These are phyloP conservation scores for Fusarium sacchari DNA, from an alignment of 2,329 filamentous ascomycete species.

Conservation along the genomic window DNA sequence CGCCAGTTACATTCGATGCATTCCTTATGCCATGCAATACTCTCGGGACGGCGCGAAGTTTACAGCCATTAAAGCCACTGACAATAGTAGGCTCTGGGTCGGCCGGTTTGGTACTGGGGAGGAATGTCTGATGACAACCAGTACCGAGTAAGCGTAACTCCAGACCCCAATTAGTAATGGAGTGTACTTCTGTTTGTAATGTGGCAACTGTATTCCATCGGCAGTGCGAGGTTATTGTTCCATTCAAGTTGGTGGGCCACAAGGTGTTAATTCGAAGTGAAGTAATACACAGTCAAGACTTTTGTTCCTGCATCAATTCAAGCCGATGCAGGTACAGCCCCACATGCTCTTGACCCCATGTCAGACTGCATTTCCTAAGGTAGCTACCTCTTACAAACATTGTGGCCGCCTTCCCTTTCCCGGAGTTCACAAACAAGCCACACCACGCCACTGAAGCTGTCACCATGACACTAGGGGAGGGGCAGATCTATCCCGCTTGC, in stretches of 20 bases:
- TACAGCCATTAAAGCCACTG: conserved; percentile 23
- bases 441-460: conserved; percentile 15
- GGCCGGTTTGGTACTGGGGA: conserved; percentile 7
- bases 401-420: conserved; percentile 15
- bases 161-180: not conserved
- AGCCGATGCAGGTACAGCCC: conserved; percentile 1
- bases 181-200: not conserved
- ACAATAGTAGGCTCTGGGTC: not conserved
- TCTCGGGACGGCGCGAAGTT: conserved; percentile 20
- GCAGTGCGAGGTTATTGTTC: not conserved
- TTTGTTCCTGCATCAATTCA: not conserved
- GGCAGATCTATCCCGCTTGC: conserved; percentile 18
- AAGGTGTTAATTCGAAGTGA: not conserved
- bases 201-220: not conserved
- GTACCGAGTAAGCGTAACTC: not conserved
- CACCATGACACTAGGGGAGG: conserved; percentile 15
- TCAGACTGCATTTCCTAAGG: not conserved
- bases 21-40: not conserved
- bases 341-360: conserved; percentile 18
- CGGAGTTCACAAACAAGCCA: conserved; percentile 26
- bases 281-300: not conserved
- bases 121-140: conserved; percentile 26
- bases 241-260: not conserved
- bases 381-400: not conserved
- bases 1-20: not conserved